phyloP scores from a whole-genome alignment of 345 rosid species.

The Mercurialis annua region DNA sequence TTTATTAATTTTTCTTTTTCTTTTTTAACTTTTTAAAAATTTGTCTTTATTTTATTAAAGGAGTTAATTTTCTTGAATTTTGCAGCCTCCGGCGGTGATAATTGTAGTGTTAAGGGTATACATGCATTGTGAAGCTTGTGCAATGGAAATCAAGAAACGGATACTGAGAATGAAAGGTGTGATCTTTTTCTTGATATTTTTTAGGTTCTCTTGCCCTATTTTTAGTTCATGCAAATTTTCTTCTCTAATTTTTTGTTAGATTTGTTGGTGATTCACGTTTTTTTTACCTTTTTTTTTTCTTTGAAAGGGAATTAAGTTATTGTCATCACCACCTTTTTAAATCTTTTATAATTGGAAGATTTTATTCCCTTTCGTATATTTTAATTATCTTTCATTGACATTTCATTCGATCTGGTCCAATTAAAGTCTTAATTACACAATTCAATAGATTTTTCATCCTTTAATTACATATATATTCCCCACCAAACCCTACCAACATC shows the following conservation, averaged over 20 bases:
- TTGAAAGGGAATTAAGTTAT: background rate
- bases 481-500: constrained; percentile 13
- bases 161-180: constrained; percentile 83
- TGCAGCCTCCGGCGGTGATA: constrained; percentile 61
- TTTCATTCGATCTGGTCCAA: constrained; percentile 10
- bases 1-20: background rate
- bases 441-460: background rate
- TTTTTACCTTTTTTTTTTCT: background rate
- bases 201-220: background rate
- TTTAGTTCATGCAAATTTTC: constrained; percentile 9
- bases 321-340: constrained; percentile 12
- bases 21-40: background rate
- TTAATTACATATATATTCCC: constrained; percentile 24
- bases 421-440: constrained; percentile 17
- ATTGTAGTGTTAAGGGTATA: constrained; percentile 66
- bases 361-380: constrained; percentile 11
- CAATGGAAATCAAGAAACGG: constrained; percentile 80
- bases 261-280: constrained; percentile 10
- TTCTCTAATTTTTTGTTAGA: background rate
- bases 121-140: constrained; percentile 98
- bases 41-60: too few relatives aligned
- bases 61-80: background rate
- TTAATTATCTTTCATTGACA: constrained; percentile 12
- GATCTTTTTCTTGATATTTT: background rate
- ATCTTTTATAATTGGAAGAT: constrained; percentile 12